These are phyloP conservation scores for Coleophoma eucalyptorum DNA, from an alignment of 2,329 filamentous ascomycete genomes.

Conservation along the genomic window DNA sequence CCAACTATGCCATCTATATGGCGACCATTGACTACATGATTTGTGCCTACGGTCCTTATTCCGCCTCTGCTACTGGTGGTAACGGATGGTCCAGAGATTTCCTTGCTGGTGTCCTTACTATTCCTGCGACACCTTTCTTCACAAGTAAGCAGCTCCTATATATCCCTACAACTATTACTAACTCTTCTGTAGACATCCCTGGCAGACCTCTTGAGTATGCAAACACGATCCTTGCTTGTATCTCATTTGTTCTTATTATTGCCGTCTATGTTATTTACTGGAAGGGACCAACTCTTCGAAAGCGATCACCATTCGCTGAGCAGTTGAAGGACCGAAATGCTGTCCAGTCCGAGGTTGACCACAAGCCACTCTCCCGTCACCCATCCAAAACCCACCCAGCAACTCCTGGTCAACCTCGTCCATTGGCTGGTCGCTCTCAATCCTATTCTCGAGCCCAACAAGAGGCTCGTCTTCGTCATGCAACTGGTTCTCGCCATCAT, in stretches of 20 bases:
- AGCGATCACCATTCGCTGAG: constrained; percentile 62
- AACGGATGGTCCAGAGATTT: constrained; percentile 74
- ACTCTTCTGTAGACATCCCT: constrained; percentile 41
- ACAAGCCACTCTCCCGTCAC: no score
- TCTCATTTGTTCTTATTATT: constrained; percentile 56
- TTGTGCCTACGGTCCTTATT: constrained; percentile 68
- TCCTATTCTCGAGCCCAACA: no score
- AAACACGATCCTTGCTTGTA: constrained; percentile 58
- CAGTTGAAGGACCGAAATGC: constrained; percentile 20
- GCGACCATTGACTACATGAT: constrained; percentile 77
- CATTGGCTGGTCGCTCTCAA: no score
- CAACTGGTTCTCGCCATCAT: no score
- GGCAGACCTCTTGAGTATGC: constrained; percentile 53
- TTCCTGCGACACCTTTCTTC: constrained; percentile 64
- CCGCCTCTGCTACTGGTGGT: constrained; percentile 70
- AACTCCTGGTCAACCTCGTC: no score
- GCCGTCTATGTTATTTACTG: constrained; percentile 66
- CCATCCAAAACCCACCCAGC: no score
- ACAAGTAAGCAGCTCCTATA: constrained; percentile 26
- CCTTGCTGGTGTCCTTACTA: constrained; percentile 66
- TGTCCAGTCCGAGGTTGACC: no score
- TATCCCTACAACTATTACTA: background rate
- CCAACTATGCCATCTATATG: constrained; percentile 71
- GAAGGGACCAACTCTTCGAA: constrained; percentile 56
- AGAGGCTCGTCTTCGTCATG: no score